These are phyloP conservation scores for Taiwanofungus camphoratus DNA, from an alignment of 1,284 basidiomycete species.

Conservation along the genomic window DNA sequence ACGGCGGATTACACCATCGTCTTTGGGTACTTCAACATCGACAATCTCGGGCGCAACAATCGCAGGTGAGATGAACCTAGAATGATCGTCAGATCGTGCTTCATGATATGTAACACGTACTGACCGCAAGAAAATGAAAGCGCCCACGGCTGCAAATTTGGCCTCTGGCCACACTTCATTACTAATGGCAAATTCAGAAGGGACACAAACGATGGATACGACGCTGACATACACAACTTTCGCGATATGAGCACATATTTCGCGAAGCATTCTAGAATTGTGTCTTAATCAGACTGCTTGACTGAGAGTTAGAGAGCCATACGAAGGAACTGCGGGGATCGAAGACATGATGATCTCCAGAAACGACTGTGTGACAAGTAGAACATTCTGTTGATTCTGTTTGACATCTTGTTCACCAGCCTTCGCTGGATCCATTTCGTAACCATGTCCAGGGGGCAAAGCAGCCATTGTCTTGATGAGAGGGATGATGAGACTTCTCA, in stretches of 20 bases:
- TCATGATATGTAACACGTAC: slow-evolving; percentile 13
- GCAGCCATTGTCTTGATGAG: slow-evolving; percentile 70
- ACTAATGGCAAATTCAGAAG: slow-evolving; percentile 26
- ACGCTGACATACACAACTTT: slow-evolving; percentile 65
- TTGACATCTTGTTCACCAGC: slow-evolving; percentile 55
- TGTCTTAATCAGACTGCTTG: no score
- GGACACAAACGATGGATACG: not conserved
- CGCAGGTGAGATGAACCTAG: slow-evolving; percentile 80
- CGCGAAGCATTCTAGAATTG: slow-evolving; percentile 70
- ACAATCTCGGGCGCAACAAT: slow-evolving; percentile 82
- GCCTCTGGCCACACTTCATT: slow-evolving; percentile 75
- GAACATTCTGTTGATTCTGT: slow-evolving; percentile 69
- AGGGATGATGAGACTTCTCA: slow-evolving; percentile 72
- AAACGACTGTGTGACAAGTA: slow-evolving; percentile 72
- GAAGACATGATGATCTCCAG: slow-evolving; percentile 74
- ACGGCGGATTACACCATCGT: slow-evolving; percentile 55
- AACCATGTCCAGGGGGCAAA: slow-evolving; percentile 69
- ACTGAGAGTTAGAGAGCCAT: no score
- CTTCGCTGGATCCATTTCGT: slow-evolving; percentile 75
- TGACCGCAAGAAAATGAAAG: slow-evolving; percentile 85
- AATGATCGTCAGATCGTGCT: slow-evolving; percentile 2
- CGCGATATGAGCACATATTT: slow-evolving; percentile 82
- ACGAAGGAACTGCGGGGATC: slow-evolving; percentile 70
- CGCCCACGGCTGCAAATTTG: slow-evolving; percentile 82
- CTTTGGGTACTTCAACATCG: slow-evolving; percentile 74